Conservation (phyloP, 1,139 yeast genomes). For the Geotrichum klebahnii region DNA sequence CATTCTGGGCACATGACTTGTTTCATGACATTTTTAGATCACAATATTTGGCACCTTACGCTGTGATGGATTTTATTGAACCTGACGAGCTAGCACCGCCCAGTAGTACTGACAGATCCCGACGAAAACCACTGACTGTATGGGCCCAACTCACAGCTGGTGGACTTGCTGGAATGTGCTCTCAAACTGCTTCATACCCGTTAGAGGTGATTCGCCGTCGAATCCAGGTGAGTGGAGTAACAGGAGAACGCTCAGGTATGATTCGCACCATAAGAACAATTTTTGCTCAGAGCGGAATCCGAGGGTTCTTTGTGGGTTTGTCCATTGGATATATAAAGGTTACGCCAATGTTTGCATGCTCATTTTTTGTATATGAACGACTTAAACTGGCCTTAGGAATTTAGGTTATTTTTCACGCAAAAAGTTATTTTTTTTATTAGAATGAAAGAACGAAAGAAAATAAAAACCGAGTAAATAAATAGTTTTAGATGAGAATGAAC, state of each 20-base stretch:
- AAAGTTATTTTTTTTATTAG: too few species aligned
- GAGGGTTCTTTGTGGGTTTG: slow-evolving; percentile 89
- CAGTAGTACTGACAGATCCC: slow-evolving; percentile 24
- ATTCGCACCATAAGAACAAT: slow-evolving; percentile 46
- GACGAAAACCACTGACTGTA: slow-evolving; percentile 55
- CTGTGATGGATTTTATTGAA: slow-evolving; percentile 43
- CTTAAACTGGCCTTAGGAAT: slow-evolving; percentile 66
- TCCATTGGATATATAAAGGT: slow-evolving; percentile 93
- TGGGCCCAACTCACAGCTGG: slow-evolving; percentile 96
- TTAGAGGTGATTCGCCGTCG: slow-evolving; percentile 91
- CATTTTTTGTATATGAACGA: slow-evolving; percentile 90
- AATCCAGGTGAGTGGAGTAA: slow-evolving; percentile 67
- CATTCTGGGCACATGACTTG: slow-evolving; percentile 88
- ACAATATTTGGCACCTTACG: slow-evolving; percentile 49
- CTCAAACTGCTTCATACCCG: slow-evolving; percentile 97
- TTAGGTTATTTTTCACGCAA: slow-evolving; percentile 27
- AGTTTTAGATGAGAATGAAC: background rate
- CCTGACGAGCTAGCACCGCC: slow-evolving; percentile 16
- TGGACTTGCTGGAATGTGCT: slow-evolving; percentile 87
- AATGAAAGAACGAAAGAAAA: too few species aligned
- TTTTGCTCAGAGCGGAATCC: slow-evolving; percentile 63
- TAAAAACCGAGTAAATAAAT: background rate
- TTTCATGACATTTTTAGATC: slow-evolving; percentile 81
- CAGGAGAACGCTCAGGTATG: slow-evolving; percentile 37
- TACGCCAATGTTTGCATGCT: slow-evolving; percentile 95